Base-by-base conservation (phyloP, 805 yeast genomes). In the Wickerhamiella vanderwaltii region DNA sequence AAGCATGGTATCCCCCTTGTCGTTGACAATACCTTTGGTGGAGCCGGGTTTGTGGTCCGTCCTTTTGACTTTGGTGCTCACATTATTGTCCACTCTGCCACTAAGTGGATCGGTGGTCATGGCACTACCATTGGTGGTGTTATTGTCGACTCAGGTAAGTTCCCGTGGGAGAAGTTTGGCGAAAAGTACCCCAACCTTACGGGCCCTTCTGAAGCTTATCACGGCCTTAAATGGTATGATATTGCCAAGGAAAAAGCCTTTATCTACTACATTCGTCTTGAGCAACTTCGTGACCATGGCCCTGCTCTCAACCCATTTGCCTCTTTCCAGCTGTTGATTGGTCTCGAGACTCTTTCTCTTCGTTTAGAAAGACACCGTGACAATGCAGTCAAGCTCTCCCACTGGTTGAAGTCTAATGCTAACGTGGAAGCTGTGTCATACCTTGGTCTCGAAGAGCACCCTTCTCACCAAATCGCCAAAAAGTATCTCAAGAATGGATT, bases 101-200 rank as follows among this genome's bases (percentile, higher is more conserved):
- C 97, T 46, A 87, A 87, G 63, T 88, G 95, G 95, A 87, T 87
- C 51, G 94, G 94, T 49, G 97, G 96, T 46, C 96, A 87, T 59
- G 96, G 97, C 58, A 85, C 82, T 44, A 84, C 95, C 33, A 78
- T 87, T 61, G 96, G 81, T 41, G 97, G 97, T 69, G 82, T 79
- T 41, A 37, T 45, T 12, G 43, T 45, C 11, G 56, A 88, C 60
- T 75, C 86, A 28, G 95, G 96, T 51, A 87, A 81, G 39, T 88
- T 88, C 71, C 93, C 88, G 55, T 88, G 94, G 87, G 67, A 72
- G 44, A 73, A 83, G 48, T 73, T 82, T 64, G 88, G 91, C 34
- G 77, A 80, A 56, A 82, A 79, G 62, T 91, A 72, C 70, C 96
- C 97, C 43, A 95, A 86, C 62, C 81, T 86, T 60, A 78, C 86